Evolutionary conservation across 1,284 basidiomycete species (phyloP).

Genomic region (Xanthoconium separans): DNA sequence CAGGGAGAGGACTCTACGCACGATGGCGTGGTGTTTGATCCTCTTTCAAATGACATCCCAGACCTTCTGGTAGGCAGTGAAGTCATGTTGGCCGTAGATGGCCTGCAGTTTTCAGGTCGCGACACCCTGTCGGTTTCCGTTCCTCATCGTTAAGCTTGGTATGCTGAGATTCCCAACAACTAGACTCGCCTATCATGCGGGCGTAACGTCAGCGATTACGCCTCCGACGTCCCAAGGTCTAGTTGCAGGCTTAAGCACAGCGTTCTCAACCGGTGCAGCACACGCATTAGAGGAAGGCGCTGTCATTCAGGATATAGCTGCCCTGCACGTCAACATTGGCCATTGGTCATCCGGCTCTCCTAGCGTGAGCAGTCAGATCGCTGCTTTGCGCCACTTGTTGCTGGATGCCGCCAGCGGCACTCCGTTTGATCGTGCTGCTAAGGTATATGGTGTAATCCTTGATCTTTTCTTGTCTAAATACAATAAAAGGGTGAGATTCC

Average conservation of each 20-base stretch:
- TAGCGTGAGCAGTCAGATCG: slow-evolving; percentile 66
- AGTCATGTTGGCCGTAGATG: slow-evolving; percentile 69
- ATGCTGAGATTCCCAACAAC: slow-evolving; percentile 10
- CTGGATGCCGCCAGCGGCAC: slow-evolving; percentile 44
- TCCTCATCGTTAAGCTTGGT: neutral
- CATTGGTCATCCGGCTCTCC: slow-evolving; percentile 36
- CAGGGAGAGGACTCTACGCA: slow-evolving; percentile 61
- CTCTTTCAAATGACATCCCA: slow-evolving; percentile 43
- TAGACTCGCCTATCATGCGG: slow-evolving; percentile 64
- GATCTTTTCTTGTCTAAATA: neutral
- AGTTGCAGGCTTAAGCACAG: slow-evolving; percentile 64
- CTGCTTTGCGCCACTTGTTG: slow-evolving; percentile 64
- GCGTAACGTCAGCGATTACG: slow-evolving; percentile 65
- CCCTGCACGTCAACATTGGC: slow-evolving; percentile 68
- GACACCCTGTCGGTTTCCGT: slow-evolving; percentile 59
- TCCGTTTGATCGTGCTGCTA: slow-evolving; percentile 53
- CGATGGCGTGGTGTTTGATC: slow-evolving; percentile 62
- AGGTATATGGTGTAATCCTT: slow-evolving; percentile 15
- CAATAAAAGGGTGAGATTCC: slow-evolving; percentile 47
- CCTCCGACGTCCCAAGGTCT: slow-evolving; percentile 57
- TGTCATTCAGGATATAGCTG: slow-evolving; percentile 66
- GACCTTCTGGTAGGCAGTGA: slow-evolving; percentile 49
- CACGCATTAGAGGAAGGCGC: slow-evolving; percentile 68
- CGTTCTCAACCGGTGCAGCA: slow-evolving; percentile 61
- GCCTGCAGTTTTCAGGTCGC: slow-evolving; percentile 67